Conservation (phyloP, 129 eudicot genomes). For the Helichrysum umbraculigerum region DNA sequence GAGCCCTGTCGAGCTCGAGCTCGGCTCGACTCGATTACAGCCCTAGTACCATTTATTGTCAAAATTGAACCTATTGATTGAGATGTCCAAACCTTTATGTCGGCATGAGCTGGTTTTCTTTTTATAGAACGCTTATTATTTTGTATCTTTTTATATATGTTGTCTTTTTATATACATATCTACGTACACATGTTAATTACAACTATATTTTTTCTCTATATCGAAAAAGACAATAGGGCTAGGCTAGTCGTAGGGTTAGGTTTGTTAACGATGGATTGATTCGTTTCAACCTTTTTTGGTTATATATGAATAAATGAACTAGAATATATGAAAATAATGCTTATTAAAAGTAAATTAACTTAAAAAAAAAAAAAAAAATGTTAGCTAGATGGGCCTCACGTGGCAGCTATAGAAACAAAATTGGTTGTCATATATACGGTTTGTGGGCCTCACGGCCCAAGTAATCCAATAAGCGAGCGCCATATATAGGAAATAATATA, state of each 20-base stretch:
- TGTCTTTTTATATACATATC: not conserved
- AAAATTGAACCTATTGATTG: not conserved
- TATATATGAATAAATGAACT: slow-evolving; percentile 4
- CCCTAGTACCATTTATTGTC: not conserved
- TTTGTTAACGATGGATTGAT: slow-evolving; percentile 2
- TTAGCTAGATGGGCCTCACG: slow-evolving; percentile 19
- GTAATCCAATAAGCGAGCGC: not conserved
- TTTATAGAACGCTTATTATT: not conserved
- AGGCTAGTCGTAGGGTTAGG: slow-evolving; percentile 25
- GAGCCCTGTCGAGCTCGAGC: no score
- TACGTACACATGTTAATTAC: not conserved
- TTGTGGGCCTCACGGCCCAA: slow-evolving; percentile 20
- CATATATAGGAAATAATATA: no score
- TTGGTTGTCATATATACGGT: slow-evolving; percentile 13
- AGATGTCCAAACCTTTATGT: not conserved
- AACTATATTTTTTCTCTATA: not conserved
- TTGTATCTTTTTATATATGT: not conserved
- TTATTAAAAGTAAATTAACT: no score
- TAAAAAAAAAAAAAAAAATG: not conserved
- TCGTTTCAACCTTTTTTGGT: slow-evolving; percentile 3
- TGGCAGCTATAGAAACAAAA: slow-evolving; percentile 4
- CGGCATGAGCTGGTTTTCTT: slow-evolving; percentile 10
- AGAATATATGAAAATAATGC: not conserved
- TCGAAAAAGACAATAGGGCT: slow-evolving; percentile 16
- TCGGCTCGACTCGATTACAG: no score